These are phyloP conservation scores for Sugiyamaella xylanicola DNA, from an alignment of 1,139 yeast species.

Conservation along the genomic window DNA sequence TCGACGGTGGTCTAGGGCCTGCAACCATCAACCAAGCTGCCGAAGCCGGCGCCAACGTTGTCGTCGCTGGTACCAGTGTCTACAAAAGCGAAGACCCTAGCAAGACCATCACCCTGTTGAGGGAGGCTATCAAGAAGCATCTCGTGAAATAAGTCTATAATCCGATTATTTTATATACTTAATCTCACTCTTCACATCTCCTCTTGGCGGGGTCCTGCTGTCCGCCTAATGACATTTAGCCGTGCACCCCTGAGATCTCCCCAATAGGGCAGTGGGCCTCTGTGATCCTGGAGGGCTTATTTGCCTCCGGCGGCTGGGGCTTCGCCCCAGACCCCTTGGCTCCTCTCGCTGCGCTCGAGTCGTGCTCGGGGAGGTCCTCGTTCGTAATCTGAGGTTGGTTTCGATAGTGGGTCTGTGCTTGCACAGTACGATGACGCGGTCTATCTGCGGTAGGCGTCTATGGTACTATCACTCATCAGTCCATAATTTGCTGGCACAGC, in stretches of 20 bases:
- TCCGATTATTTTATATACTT: neutral
- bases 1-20: constrained; percentile 94
- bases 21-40: constrained; percentile 85
- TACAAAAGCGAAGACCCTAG: constrained; percentile 80
- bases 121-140: constrained; percentile 55
- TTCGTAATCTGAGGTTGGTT: too few relatives aligned
- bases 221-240: neutral
- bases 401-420: neutral
- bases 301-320: neutral
- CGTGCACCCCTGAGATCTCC: constrained; percentile 2
- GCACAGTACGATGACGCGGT: neutral
- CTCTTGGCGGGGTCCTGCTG: neutral
- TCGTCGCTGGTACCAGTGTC: constrained; percentile 96
- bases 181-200: neutral
- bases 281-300: neutral
- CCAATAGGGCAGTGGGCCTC: neutral
- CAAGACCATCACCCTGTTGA: constrained; percentile 68
- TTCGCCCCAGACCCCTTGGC: too few relatives aligned
- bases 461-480: neutral
- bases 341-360: neutral
- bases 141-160: constrained; percentile 18
- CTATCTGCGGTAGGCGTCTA: neutral
- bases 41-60: constrained; percentile 93
- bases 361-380: too few relatives aligned
- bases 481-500: neutral